A percentile compares a stretch with the other conserved stretches of the same genome.
Conservation (phyloP, 352 stramenopile genomes). For the Nannochloropsis limnetica region DNA sequence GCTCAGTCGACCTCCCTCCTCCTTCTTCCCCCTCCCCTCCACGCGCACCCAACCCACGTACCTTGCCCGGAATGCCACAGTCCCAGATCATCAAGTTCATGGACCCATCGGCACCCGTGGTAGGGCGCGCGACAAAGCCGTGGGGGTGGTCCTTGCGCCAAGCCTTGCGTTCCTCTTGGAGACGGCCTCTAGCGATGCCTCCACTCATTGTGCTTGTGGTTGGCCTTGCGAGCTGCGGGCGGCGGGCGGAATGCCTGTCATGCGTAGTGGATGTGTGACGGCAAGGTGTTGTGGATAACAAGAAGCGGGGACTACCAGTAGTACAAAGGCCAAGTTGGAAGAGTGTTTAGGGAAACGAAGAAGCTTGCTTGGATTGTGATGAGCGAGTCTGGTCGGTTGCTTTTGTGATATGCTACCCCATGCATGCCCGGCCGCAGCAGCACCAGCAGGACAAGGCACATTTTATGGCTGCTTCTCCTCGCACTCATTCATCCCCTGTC, state of each 20-base stretch:
- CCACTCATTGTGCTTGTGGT: slow-evolving; percentile 47
- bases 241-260: background rate
- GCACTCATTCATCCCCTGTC: background rate
- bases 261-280: background rate
- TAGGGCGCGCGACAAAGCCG: slow-evolving; percentile 90
- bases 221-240: too few relatives aligned
- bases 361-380: too few relatives aligned
- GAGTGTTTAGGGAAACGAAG: background rate
- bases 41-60: background rate
- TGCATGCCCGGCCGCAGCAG: too few relatives aligned
- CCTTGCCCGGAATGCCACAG: slow-evolving; percentile 83
- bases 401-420: too few relatives aligned
- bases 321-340: too few relatives aligned
- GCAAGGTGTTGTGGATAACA: too few relatives aligned
- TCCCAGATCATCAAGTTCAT: slow-evolving; percentile 94
- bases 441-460: background rate
- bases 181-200: slow-evolving; percentile 75
- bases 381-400: too few relatives aligned
- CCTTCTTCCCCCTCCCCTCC: background rate
- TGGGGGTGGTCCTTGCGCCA: slow-evolving; percentile 77
- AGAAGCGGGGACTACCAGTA: too few relatives aligned
- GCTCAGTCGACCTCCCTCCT: background rate
- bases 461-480: background rate
- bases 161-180: slow-evolving; percentile 81
- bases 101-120: slow-evolving; percentile 79